These are phyloP conservation scores for Pelargonium nanum DNA, from an alignment of 345 rosid species.

Conservation along the genomic window DNA sequence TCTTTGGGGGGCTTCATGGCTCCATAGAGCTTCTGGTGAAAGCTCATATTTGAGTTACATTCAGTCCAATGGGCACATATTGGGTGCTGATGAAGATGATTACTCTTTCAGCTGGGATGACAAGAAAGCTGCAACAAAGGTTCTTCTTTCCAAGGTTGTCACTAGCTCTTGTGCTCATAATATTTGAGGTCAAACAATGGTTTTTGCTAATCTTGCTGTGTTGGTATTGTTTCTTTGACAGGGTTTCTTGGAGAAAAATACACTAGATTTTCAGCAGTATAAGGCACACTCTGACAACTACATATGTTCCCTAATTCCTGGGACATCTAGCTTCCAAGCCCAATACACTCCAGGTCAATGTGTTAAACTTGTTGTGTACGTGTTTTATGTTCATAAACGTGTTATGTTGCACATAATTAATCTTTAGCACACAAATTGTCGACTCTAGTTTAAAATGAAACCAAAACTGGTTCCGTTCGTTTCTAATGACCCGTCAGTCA, in stretches of 20 bases:
- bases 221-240: constrained; percentile 16
- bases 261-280: constrained; percentile 36
- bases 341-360: constrained; percentile 50
- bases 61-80: constrained; percentile 42
- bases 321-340: constrained; percentile 45
- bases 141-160: constrained; percentile 53
- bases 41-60: constrained; percentile 42
- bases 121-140: constrained; percentile 55
- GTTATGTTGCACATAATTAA: no score
- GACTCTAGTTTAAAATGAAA: no score
- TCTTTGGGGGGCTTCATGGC: constrained; percentile 73
- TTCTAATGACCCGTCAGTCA: no score
- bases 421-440: no score
- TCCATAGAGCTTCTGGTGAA: constrained; percentile 50
- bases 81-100: constrained; percentile 56
- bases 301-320: constrained; percentile 57
- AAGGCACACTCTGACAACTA: constrained; percentile 65
- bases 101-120: constrained; percentile 76
- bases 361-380: no score
- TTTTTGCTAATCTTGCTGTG: no score
- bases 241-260: constrained; percentile 43
- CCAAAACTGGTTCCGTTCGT: no score
- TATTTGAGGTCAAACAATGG: no score
- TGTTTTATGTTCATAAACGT: no score
- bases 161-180: no score